Evolutionary conservation across 2,329 filamentous ascomycete genomes (phyloP).

Genomic region (Trichoderma sp.): DNA sequence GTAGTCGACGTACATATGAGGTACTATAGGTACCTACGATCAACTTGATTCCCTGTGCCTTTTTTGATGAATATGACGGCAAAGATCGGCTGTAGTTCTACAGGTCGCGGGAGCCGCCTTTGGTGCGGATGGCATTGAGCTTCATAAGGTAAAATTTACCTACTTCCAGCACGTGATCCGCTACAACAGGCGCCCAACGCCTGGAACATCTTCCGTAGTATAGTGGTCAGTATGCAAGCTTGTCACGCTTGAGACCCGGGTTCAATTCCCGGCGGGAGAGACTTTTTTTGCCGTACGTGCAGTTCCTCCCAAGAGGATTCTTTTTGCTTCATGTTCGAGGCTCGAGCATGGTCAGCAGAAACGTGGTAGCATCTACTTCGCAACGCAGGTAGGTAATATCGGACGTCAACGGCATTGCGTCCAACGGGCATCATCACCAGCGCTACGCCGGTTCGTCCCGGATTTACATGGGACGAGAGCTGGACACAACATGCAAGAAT

Average conservation of each 20-base stretch:
- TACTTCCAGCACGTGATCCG: constrained; percentile 18
- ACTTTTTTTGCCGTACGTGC: constrained; percentile 3
- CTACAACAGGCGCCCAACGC: constrained; percentile 28
- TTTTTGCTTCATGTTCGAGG: not conserved
- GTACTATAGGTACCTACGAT: too few relatives aligned
- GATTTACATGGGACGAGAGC: not conserved
- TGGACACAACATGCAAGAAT: not conserved
- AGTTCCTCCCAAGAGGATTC: not conserved
- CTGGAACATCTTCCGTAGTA: constrained; percentile 32
- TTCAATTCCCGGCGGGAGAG: constrained; percentile 35
- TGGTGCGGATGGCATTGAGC: not conserved
- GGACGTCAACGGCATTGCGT: not conserved
- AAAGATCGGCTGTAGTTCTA: too few relatives aligned
- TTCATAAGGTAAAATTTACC: not conserved
- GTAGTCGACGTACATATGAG: too few relatives aligned
- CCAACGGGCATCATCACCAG: not conserved
- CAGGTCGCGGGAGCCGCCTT: not conserved
- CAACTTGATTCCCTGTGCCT: too few relatives aligned
- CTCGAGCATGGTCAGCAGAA: not conserved
- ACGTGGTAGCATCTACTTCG: not conserved
- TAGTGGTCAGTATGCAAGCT: constrained; percentile 35
- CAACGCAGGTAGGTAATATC: not conserved
- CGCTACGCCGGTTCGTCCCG: too few relatives aligned
- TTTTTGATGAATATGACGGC: too few relatives aligned
- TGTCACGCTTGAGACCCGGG: constrained; percentile 34